Evolutionary conservation across 805 yeast genomes (phyloP), one percentile per base, ranked within the genome.

Genomic region (Metschnikowia matae): DNA sequence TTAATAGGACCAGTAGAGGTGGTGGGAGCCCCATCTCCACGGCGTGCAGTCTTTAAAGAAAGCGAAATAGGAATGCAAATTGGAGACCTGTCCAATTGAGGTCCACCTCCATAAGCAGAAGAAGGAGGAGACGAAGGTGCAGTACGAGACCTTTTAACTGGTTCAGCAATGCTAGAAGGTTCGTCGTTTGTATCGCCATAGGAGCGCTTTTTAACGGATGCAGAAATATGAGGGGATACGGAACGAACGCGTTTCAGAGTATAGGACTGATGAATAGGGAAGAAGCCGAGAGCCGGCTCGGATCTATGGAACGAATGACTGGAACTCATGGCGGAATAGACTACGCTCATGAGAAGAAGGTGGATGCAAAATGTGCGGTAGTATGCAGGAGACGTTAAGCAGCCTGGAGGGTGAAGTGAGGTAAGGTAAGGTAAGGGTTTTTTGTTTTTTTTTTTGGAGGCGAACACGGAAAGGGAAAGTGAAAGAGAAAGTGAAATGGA

Each of bases 161-260:
- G 47, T 3, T 5, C 29, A 6, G 7, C 6, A 15, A 10, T 13
- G 31, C 17, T 0, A 31, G 17, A 10, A 7, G 23, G 14, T 21
- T 33, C 26, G 21, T 33, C 26, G 21, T 33, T 18, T n/a, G 46
- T 35, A 42, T 68, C 74, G 48, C 64, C 61, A 47, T 60, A 61
- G 6, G 67, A 59, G 49, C 74, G 62, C 49, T 68, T 69, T 47
- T 59, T 63, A 32, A 52, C 48, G 17, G 48, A 15, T 17, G 41
- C 14, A 8, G 32, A 15, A 10, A 15, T 23, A 23, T 40, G 53
- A 0, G 51, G 48, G 17, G 53, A 23, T 2, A 35, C 40, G 18
- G 46, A 44, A 2, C 46, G 31, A 17, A 34, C 40, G 18, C 46
- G 46, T 13, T 34, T 23, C 18, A 17, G 31, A 8, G 18, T 2